phyloP scores from a whole-genome alignment of 257 asterid genomes.

The Solanum medicagineum region DNA sequence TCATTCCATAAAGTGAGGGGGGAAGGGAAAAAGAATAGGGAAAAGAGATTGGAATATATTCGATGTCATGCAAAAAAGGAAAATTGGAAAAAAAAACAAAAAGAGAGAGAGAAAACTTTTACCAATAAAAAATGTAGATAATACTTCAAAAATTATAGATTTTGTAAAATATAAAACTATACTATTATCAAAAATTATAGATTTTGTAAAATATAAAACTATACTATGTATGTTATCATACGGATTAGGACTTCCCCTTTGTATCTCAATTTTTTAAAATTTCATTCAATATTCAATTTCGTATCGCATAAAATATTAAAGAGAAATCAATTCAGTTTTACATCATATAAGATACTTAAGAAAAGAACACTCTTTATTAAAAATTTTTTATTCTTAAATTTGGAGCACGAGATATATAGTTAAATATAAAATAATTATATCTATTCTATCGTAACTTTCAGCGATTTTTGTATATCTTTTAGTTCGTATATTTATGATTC shows the following conservation, averaged over 20 bases:
- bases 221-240: not conserved
- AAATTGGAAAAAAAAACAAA: not conserved
- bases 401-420: not conserved
- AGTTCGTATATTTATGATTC: not conserved
- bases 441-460: rapidly evolving
- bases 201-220: not conserved
- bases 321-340: no score
- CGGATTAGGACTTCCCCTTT: not conserved
- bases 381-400: no score
- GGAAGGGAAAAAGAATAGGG: not conserved
- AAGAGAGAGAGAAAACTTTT: no score
- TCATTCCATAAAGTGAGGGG: not conserved
- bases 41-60: not conserved
- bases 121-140: not conserved
- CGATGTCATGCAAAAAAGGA: not conserved
- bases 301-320: not conserved
- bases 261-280: not conserved
- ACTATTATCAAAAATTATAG: not conserved
- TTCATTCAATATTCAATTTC: not conserved
- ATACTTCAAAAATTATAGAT: not conserved
- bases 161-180: not conserved
- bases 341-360: no score
- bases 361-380: no score
- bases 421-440: not conserved
- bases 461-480: not conserved